Base-by-base conservation (phyloP, 352 stramenopile species). In the Phytophthora agathidicida region DNA sequence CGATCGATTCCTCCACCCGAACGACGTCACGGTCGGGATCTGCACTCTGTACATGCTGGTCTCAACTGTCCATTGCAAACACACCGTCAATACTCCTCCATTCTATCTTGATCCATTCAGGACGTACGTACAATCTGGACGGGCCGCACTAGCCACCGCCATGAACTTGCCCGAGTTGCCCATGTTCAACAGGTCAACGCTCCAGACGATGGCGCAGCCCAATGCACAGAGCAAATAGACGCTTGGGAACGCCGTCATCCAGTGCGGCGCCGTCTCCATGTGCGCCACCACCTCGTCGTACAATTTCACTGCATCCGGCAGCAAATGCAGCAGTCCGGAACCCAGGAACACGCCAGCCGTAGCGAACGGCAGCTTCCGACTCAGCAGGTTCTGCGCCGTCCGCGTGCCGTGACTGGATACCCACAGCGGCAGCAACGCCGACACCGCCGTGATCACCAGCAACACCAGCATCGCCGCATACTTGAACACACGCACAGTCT, bases 151-250 rank as follows among this genome's bases (percentile, higher is more conserved):
- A 4, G 76, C 74, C 42, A 87, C 79, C 1, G 79, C 77, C 73
- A 89, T 87, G 62, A 87, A 75, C 60, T 87, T 83, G 50, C 67
- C 75, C 19, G 76, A 87, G 60, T 84, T 78, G 54, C 77, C 80
- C 52, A 89, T 69, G 51, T 84, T 89, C 22, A 87, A 51, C 20
- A 86, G 59, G 43, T 86, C 79, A 17, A 89, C 73, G 24, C 57
- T 71, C 79, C 79, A 87, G 8, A 89, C 71, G 49, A 89, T 47
- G 48, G 77, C 72, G 53, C 76, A 89, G 33, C 76, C 79, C 31
- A 85, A 11, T 9, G 66, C 53, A 38, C 68, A 70, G 22, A 89
- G 77, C n/a, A 87, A 45, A 46, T 89, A 86, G 44, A 86, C 71
- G 30, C 71, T 62, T 11, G 76, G 79, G 44, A 83, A 89, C 30